Conservation (phyloP, 2,329 filamentous ascomycete species). For the Xylaria sp. region DNA sequence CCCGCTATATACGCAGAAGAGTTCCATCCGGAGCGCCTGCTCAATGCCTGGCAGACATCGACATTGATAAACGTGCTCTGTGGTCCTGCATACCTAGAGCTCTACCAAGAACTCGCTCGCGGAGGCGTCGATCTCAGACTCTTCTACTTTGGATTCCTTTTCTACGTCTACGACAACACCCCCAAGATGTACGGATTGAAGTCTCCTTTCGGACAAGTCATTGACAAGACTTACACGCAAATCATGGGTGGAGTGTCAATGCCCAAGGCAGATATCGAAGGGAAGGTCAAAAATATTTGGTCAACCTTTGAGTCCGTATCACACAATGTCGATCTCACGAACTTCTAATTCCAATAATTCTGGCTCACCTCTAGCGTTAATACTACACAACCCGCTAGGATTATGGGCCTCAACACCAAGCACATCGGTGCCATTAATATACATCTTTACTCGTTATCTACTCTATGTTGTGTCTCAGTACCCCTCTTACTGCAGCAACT, state of each 20-base stretch:
- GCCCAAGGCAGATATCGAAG: slow-evolving; percentile 21
- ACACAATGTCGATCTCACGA: slow-evolving; percentile 16
- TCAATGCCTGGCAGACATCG: slow-evolving; percentile 24
- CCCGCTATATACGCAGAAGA: slow-evolving; percentile 22
- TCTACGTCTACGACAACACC: slow-evolving; percentile 25
- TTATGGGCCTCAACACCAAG: background rate
- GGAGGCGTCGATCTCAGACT: slow-evolving; percentile 25
- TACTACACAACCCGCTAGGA: background rate
- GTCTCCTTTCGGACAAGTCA: slow-evolving; percentile 24
- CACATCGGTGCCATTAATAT: background rate
- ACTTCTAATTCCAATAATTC: slow-evolving; percentile 8
- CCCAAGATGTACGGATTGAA: slow-evolving; percentile 22
- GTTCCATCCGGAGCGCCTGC: slow-evolving; percentile 24
- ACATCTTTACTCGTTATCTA: too few species aligned
- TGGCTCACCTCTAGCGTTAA: background rate
- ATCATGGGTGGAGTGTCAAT: slow-evolving; percentile 23
- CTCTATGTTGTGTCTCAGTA: too few species aligned
- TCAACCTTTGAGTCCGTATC: slow-evolving; percentile 21
- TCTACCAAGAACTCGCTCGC: slow-evolving; percentile 23
- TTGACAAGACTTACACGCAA: slow-evolving; percentile 24
- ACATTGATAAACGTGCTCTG: slow-evolving; percentile 26
- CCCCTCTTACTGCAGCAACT: too few species aligned
- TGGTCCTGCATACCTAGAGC: slow-evolving; percentile 17
- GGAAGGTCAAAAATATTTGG: slow-evolving; percentile 20
- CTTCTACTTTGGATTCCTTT: slow-evolving; percentile 26